phyloP scores from a whole-genome alignment of 177 flowering plant species.

The Vitis hybrid region DNA sequence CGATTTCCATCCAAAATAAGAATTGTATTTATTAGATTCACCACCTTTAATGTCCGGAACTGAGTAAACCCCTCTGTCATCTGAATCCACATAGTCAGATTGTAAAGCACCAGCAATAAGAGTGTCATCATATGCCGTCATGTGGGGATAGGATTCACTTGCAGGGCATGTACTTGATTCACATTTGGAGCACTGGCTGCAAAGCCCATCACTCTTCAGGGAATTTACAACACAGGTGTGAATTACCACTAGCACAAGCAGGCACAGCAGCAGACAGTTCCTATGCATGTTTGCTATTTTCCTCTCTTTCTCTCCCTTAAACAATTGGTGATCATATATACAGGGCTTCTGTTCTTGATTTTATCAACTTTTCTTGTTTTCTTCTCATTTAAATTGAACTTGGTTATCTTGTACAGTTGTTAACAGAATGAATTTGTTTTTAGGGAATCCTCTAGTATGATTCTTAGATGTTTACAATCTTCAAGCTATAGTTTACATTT shows the following conservation, averaged over 20 bases:
- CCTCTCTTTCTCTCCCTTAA: slow-evolving; percentile 1
- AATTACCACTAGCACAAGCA: slow-evolving; percentile 12
- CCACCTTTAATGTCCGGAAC: slow-evolving; percentile 56
- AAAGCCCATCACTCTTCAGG: slow-evolving; percentile 35
- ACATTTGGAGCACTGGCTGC: slow-evolving; percentile 55
- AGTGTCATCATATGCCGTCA: slow-evolving; percentile 60
- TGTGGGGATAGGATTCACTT: slow-evolving; percentile 58
- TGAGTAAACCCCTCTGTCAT: slow-evolving; percentile 57
- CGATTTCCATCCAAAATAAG: slow-evolving; percentile 63
- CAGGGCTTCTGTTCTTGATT: slow-evolving; percentile 8
- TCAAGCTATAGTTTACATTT: neutral
- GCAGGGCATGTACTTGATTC: slow-evolving; percentile 41
- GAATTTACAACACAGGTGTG: slow-evolving; percentile 6
- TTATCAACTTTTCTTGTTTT: slow-evolving; percentile 10
- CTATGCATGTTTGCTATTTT: slow-evolving; percentile 9
- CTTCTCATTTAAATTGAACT: neutral
- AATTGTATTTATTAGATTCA: slow-evolving; percentile 27
- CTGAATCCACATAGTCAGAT: slow-evolving; percentile 46
- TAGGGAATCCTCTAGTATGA: neutral
- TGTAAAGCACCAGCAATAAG: slow-evolving; percentile 60
- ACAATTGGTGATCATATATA: neutral
- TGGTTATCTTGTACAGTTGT: neutral
- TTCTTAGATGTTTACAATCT: slow-evolving; percentile 8
- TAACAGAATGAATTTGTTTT: neutral
- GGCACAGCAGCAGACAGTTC: slow-evolving; percentile 7